Conservation (phyloP, 2,329 filamentous ascomycete species). For the Penicillium sumatraense region DNA sequence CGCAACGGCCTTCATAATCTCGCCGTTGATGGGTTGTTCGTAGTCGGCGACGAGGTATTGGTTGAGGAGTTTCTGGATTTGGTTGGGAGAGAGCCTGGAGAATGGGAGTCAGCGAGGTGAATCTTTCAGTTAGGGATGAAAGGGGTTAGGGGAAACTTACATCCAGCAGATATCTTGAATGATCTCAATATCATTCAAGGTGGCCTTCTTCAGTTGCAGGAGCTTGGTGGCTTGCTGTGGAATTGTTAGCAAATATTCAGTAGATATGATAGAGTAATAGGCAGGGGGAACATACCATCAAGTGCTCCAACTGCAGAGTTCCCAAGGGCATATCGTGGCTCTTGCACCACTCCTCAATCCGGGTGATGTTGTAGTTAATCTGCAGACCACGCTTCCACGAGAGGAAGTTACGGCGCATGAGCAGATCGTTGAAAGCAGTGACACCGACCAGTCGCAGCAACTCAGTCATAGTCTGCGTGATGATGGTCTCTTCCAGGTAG, state of each 20-base stretch:
- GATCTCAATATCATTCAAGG: conserved; percentile 98
- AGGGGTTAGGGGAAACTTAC: neutral
- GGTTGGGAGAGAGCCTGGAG: conserved; percentile 87
- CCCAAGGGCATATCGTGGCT: conserved; percentile 99
- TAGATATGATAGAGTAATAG: neutral
- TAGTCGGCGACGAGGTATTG: conserved; percentile 99
- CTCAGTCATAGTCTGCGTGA: conserved; percentile 94
- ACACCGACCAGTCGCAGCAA: conserved; percentile 91
- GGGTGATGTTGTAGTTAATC: conserved; percentile 99
- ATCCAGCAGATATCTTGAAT: conserved; percentile 68
- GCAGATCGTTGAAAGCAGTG: conserved; percentile 95
- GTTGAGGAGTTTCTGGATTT: conserved; percentile 98
- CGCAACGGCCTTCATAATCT: conserved; percentile 99
- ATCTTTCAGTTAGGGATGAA: neutral
- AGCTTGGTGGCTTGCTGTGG: conserved; percentile 92
- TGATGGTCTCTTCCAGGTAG: conserved; percentile 94
- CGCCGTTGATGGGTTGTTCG: conserved; percentile 98
- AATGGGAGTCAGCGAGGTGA: too few species aligned
- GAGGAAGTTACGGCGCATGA: conserved; percentile 97
- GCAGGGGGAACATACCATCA: conserved; percentile 70
- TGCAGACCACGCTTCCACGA: conserved; percentile 99
- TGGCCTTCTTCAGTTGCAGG: conserved; percentile 97
- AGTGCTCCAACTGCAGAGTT: conserved; percentile 92
- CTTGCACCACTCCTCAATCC: conserved; percentile 99
- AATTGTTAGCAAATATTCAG: conserved; percentile 15